phyloP scores from a whole-genome alignment of 2,329 filamentous ascomycete genomes.

The Diaporthe ampelina region DNA sequence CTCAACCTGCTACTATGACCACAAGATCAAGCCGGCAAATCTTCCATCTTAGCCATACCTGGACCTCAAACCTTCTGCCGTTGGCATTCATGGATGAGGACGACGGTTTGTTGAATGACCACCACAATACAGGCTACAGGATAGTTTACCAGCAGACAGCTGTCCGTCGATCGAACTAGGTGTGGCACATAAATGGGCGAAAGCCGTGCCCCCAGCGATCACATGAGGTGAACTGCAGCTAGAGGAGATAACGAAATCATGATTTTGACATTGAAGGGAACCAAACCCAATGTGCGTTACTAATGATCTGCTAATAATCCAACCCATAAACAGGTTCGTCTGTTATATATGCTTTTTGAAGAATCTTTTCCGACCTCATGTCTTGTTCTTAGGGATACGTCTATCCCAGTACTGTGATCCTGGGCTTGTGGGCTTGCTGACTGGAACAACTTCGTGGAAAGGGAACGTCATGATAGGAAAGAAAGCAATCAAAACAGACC shows the following conservation, averaged over 20 bases:
- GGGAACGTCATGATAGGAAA: not conserved
- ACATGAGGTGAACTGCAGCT: not conserved
- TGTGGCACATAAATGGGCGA: not conserved
- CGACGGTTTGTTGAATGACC: not conserved
- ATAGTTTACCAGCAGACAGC: not conserved
- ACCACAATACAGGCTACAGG: not conserved
- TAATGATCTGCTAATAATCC: not conserved
- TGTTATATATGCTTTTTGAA: conserved; percentile 10
- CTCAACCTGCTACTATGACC: not conserved
- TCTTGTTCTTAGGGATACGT: not conserved
- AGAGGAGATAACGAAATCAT: conserved; percentile 5
- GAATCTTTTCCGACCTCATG: not conserved
- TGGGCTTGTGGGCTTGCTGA: conserved; percentile 4
- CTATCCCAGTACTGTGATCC: conserved; percentile 27
- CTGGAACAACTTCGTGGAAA: not conserved
- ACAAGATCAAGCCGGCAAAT: not conserved
- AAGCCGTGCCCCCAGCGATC: not conserved
- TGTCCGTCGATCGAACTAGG: not conserved
- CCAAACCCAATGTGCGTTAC: not conserved
- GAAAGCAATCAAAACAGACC: not conserved
- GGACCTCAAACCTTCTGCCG: not conserved
- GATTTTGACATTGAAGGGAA: not conserved
- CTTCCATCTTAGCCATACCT: not conserved
- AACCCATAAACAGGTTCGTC: not conserved
- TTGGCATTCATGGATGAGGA: not conserved